phyloP scores from a whole-genome alignment of 495 filamentous ascomycete genomes.

The Penicillium cinerascens region DNA sequence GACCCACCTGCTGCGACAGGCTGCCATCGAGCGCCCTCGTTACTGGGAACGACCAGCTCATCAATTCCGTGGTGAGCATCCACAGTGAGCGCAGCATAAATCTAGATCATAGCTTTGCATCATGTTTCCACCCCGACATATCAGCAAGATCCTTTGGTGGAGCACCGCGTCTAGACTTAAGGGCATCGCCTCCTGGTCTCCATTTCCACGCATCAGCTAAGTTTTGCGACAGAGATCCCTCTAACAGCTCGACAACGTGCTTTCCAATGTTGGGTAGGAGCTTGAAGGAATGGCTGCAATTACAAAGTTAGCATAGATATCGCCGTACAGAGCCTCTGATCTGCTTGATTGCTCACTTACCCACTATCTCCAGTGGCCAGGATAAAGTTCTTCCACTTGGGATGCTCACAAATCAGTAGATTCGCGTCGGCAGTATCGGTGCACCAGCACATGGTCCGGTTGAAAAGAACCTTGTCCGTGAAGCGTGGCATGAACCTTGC shows the following conservation, averaged over 20 bases:
- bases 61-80: too few relatives aligned
- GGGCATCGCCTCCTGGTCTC: slow-evolving; percentile 20
- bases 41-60: too few relatives aligned
- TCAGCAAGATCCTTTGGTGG: slow-evolving; percentile 20
- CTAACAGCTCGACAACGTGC: slow-evolving; percentile 18
- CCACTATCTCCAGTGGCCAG: slow-evolving; percentile 20
- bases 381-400: slow-evolving; percentile 21
- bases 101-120: slow-evolving; percentile 11
- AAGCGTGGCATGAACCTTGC: slow-evolving; percentile 44
- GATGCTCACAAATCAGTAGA: slow-evolving; percentile 41
- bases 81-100: too few relatives aligned
- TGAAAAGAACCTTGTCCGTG: slow-evolving; percentile 35
- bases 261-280: slow-evolving; percentile 20
- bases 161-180: slow-evolving; percentile 14
- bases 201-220: slow-evolving; percentile 17
- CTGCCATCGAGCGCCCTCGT: too few relatives aligned
- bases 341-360: slow-evolving; percentile 1
- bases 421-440: slow-evolving; percentile 47
- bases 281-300: slow-evolving; percentile 13
- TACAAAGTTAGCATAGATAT: neutral
- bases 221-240: slow-evolving; percentile 7
- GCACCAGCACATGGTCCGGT: slow-evolving; percentile 48
- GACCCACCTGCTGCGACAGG: too few relatives aligned
- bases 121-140: slow-evolving; percentile 20
- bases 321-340: neutral